A percentile compares a stretch with the other conserved stretches of the same genome.
These are phyloP conservation scores for Coniochaeta hoffmannii DNA, from an alignment of 2,329 filamentous ascomycete species.

Conservation along the genomic window DNA sequence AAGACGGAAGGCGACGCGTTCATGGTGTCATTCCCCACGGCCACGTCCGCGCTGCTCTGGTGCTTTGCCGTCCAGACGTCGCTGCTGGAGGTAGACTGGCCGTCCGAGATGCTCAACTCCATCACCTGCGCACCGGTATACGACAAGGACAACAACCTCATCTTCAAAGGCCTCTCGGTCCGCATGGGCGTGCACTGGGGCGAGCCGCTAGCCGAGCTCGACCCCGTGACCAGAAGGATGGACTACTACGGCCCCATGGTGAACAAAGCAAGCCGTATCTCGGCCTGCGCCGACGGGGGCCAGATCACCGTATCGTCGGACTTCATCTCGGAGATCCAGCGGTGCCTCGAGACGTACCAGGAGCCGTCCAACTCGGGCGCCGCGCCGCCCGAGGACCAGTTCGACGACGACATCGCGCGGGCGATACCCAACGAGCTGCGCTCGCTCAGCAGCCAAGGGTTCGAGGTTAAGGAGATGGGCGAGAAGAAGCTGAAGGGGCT, in stretches of 20 bases:
- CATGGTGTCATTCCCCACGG: constrained; percentile 97
- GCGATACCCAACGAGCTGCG: constrained; percentile 82
- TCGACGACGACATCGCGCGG: constrained; percentile 66
- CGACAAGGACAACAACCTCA: constrained; percentile 79
- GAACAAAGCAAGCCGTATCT: constrained; percentile 91
- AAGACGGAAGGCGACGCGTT: constrained; percentile 99
- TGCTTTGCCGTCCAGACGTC: constrained; percentile 89
- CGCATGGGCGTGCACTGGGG: constrained; percentile 98
- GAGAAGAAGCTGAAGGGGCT: constrained; percentile 94
- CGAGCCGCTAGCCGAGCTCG: constrained; percentile 85
- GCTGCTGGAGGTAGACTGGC: constrained; percentile 86
- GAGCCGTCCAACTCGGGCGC: constrained; percentile 64
- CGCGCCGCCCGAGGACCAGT: constrained; percentile 53
- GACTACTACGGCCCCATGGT: constrained; percentile 99
- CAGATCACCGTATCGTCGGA: constrained; percentile 96
- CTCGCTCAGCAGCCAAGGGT: constrained; percentile 82
- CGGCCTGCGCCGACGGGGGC: constrained; percentile 87
- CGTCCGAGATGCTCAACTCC: constrained; percentile 82
- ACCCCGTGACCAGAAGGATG: constrained; percentile 96
- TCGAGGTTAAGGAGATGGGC: constrained; percentile 89
- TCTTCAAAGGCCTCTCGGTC: constrained; percentile 91
- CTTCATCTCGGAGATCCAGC: constrained; percentile 92
- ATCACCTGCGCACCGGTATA: constrained; percentile 74
- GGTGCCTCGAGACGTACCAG: constrained; percentile 81
- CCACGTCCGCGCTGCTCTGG: constrained; percentile 91